Percentiles rank a stretch among this genome's conserved stretches.
These are phyloP conservation scores for Petunia secreta DNA, from an alignment of 257 asterid species.

Conservation along the genomic window DNA sequence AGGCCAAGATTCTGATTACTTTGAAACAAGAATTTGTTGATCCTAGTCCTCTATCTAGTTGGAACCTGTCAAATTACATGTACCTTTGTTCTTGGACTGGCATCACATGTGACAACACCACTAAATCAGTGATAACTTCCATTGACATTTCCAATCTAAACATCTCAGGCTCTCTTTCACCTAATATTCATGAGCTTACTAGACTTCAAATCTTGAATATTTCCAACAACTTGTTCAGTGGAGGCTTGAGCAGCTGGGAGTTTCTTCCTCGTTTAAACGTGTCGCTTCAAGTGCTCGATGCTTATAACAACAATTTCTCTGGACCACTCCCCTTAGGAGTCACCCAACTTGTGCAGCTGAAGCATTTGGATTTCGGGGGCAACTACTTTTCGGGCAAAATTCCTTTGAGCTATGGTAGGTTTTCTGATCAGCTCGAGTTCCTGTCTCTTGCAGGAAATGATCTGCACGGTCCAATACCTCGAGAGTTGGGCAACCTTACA, in stretches of 20 bases:
- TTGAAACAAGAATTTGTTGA: conserved; percentile 33
- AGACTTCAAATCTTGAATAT: conserved; percentile 36
- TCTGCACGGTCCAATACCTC: conserved; percentile 43
- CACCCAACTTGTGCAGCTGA: conserved; percentile 35
- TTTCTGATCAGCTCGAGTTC: conserved; percentile 33
- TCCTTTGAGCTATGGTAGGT: conserved; percentile 37
- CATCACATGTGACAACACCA: conserved; percentile 39
- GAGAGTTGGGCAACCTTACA: conserved; percentile 43
- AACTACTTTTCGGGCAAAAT: conserved; percentile 48
- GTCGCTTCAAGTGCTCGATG: conserved; percentile 40
- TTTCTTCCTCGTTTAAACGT: conserved; percentile 22
- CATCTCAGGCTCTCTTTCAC: conserved; percentile 46
- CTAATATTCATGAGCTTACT: conserved; percentile 35
- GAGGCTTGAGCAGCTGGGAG: conserved; percentile 40
- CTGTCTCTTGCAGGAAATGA: conserved; percentile 51
- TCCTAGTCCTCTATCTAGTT: conserved; percentile 32
- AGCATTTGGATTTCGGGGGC: conserved; percentile 47
- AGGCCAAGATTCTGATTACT: conserved; percentile 42
- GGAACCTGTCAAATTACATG: conserved; percentile 46
- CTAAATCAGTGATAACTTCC: conserved; percentile 32
- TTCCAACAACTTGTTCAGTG: conserved; percentile 44
- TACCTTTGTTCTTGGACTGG: conserved; percentile 44
- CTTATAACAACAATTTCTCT: conserved; percentile 46
- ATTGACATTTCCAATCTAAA: conserved; percentile 50
- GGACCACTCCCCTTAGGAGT: conserved; percentile 42